A percentile compares a stretch with the other conserved stretches of the same genome.
Evolutionary conservation across 768 basidiomycete species (phyloP).

Genomic region (Mycena kentingensis): DNA sequence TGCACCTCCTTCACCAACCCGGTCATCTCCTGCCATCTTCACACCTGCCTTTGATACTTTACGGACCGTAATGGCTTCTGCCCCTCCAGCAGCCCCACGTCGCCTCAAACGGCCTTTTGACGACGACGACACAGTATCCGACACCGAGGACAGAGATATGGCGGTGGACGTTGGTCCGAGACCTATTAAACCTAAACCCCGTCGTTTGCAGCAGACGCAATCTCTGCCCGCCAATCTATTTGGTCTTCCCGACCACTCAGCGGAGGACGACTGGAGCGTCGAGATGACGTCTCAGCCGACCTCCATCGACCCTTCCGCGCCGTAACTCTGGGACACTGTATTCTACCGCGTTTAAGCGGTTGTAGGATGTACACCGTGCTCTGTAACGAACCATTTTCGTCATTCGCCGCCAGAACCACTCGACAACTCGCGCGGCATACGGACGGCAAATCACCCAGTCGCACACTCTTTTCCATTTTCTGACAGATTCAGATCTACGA

Average conservation of each 20-base stretch:
- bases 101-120: conserved; percentile 41
- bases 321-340: conserved; percentile 12
- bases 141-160: conserved; percentile 37
- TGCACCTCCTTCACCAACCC: conserved; percentile 38
- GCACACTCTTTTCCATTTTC: conserved; percentile 1
- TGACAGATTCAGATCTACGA: conserved; percentile 19
- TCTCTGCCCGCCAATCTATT: conserved; percentile 37
- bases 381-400: neutral
- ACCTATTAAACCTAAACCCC: conserved; percentile 43
- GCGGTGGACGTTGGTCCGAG: conserved; percentile 31
- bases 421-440: neutral
- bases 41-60: conserved; percentile 59
- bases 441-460: too few species aligned
- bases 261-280: conserved; percentile 48
- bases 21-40: conserved; percentile 48
- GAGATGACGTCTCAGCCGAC: conserved; percentile 24
- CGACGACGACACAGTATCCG: conserved; percentile 25
- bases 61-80: conserved; percentile 43
- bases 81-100: conserved; percentile 15
- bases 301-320: conserved; percentile 21
- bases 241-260: conserved; percentile 5
- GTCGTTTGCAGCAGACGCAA: conserved; percentile 35
- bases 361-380: neutral
- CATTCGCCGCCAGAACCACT: neutral
- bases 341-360: conserved; percentile 5